Base-by-base conservation (phyloP, 1,139 yeast species). In the Arxiozyma telluris region DNA sequence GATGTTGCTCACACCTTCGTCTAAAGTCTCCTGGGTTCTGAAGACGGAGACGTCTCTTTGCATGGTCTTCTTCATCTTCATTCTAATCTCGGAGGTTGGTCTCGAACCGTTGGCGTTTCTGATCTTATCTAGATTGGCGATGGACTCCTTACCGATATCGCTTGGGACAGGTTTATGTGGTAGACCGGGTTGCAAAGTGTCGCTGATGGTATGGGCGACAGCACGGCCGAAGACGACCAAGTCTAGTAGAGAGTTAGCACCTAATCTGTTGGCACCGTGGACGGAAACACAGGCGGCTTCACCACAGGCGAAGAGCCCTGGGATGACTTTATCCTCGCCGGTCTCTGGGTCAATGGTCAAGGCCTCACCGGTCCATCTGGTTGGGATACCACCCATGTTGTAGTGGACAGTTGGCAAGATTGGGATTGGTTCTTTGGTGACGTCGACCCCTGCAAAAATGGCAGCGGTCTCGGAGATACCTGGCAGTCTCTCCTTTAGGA, bases 301-400 rank as follows among this genome's bases (percentile, higher is more conserved):
- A 80, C 98, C 98, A 79, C 97, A 90, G 27, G 98, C 98, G 73
- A 82, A 81, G 67, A 93, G 80, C 67, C 98, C 98, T 66, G 95
- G 95, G 59, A 93, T 95, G 64, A 87, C 82, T 70, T 80, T 83
- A 72, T 93, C 98, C 67, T 91, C 83, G 67, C 98, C 98, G 30
- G 65, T 62, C 64, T 87, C 81, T 68, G 81, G 90, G 70, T 85
- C 88, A 67, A 86, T 72, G 55, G 89, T 89, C 64, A 93, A 74
- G 51, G 83, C 97, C 77, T 93, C 97, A 78, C 98, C 98, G 65
- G 86, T 87, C 87, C 90, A 93, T 73, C 86, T 89, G 65, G 98
- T 93, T 73, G 98, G 98, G 64, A 93, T 87, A 83, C 98, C 98
- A 74, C 98, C 98, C 98, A 93, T 93, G 76, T 93, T 93, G 80